phyloP scores from a whole-genome alignment of 129 eudicot genomes.

The Flaveria sonorensis region DNA sequence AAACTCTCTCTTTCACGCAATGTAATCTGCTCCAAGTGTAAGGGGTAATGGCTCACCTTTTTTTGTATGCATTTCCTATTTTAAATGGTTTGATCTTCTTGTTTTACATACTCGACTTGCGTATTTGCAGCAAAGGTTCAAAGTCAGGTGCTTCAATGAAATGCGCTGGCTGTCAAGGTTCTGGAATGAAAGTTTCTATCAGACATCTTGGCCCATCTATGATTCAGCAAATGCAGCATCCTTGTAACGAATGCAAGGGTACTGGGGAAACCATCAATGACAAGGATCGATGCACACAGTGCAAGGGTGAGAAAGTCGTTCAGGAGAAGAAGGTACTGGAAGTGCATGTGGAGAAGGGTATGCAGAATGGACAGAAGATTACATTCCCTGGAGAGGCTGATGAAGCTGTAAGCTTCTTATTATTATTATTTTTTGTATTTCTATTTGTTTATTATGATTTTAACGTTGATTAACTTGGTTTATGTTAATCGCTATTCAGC shows the following conservation, averaged over 20 bases:
- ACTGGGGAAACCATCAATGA: conserved; percentile 62
- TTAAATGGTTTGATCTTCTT: neutral
- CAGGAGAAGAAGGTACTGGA: conserved; percentile 67
- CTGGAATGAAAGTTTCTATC: conserved; percentile 65
- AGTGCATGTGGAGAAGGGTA: conserved; percentile 64
- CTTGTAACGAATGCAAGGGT: conserved; percentile 71
- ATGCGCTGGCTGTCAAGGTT: conserved; percentile 72
- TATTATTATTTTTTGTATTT: neutral
- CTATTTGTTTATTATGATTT: too few relatives aligned
- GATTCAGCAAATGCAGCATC: conserved; percentile 68
- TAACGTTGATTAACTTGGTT: too few relatives aligned
- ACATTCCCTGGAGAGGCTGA: conserved; percentile 85
- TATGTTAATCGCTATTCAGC: conserved; percentile 46
- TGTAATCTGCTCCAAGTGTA: conserved; percentile 66
- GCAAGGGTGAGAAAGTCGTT: conserved; percentile 68
- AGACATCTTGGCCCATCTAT: conserved; percentile 76
- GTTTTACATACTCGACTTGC: neutral
- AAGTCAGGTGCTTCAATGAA: conserved; percentile 71
- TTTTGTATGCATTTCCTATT: neutral
- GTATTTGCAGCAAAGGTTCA: conserved; percentile 56
- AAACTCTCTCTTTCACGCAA: conserved; percentile 79
- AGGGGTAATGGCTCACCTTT: conserved; percentile 48
- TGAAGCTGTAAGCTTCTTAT: conserved; percentile 52
- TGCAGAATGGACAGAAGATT: conserved; percentile 71
- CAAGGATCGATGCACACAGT: conserved; percentile 60